Conservation (phyloP, 257 asterid genomes). For the Solanum ossicruentum region DNA sequence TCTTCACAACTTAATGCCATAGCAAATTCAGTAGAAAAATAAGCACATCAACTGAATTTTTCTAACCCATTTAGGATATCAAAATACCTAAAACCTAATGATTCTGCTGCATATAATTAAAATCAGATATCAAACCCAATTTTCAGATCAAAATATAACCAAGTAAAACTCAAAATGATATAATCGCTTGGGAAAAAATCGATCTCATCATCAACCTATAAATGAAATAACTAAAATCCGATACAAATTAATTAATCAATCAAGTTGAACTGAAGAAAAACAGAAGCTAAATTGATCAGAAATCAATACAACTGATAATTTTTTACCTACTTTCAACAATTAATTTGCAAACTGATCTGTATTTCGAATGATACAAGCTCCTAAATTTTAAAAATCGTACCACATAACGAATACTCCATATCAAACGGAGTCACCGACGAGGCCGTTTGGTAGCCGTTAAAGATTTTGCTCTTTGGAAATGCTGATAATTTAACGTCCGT, state of each 20-base stretch:
- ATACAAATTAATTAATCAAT: background rate
- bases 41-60: conserved; percentile 4
- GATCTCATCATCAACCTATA: background rate
- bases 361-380: no score
- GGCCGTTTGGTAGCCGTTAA: no score
- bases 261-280: background rate
- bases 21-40: background rate
- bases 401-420: no score
- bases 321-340: background rate
- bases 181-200: background rate
- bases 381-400: no score
- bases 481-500: no score
- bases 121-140: conserved; percentile 34
- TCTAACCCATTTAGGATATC: background rate
- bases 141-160: conserved; percentile 11
- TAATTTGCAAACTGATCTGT: background rate
- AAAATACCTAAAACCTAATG: background rate
- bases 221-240: background rate
- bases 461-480: no score
- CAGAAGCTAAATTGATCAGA: conserved; percentile 13
- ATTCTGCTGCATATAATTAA: conserved; percentile 6
- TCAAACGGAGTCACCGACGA: no score
- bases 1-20: conserved; percentile 8
- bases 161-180: background rate
- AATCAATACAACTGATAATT: background rate